Evolutionary conservation across 2,329 filamentous ascomycete species (phyloP).

Genomic region (Teratosphaeriaceae sp.): DNA sequence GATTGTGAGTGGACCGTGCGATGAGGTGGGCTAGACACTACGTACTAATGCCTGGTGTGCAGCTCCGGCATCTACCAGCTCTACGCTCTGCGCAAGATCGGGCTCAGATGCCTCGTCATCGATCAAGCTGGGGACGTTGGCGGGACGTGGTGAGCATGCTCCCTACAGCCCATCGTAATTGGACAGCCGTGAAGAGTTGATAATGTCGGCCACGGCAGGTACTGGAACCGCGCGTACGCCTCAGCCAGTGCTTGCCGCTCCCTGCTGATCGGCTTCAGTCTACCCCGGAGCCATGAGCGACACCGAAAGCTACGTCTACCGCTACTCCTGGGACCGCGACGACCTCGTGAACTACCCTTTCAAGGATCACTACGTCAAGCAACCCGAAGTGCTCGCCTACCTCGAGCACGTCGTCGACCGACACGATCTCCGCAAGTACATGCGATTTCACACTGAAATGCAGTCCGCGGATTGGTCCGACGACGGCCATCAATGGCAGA

Average conservation of each 20-base stretch:
- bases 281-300: slow-evolving; percentile 19
- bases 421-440: slow-evolving; percentile 30
- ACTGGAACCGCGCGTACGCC: slow-evolving; percentile 28
- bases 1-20: slow-evolving; percentile 17
- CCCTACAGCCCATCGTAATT: no score
- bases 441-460: slow-evolving; percentile 37
- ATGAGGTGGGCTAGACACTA: background rate
- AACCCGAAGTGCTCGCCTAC: slow-evolving; percentile 31
- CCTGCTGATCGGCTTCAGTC: background rate
- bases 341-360: slow-evolving; percentile 31
- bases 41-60: background rate
- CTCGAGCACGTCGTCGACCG: slow-evolving; percentile 28
- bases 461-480: slow-evolving; percentile 29
- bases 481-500: slow-evolving; percentile 22
- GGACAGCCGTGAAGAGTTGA: no score
- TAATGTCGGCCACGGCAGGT: no score
- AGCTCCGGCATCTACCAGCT: slow-evolving; percentile 32
- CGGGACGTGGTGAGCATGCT: slow-evolving; percentile 32
- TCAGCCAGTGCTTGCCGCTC: no score
- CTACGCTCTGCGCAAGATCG: slow-evolving; percentile 32
- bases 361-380: slow-evolving; percentile 30
- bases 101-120: slow-evolving; percentile 33
- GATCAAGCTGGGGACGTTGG: slow-evolving; percentile 37
- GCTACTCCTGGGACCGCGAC: slow-evolving; percentile 30
- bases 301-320: slow-evolving; percentile 23